Evolutionary conservation across 768 basidiomycete genomes (phyloP), one percentile per base, ranked within the genome.

Genomic region (Russula foetens): DNA sequence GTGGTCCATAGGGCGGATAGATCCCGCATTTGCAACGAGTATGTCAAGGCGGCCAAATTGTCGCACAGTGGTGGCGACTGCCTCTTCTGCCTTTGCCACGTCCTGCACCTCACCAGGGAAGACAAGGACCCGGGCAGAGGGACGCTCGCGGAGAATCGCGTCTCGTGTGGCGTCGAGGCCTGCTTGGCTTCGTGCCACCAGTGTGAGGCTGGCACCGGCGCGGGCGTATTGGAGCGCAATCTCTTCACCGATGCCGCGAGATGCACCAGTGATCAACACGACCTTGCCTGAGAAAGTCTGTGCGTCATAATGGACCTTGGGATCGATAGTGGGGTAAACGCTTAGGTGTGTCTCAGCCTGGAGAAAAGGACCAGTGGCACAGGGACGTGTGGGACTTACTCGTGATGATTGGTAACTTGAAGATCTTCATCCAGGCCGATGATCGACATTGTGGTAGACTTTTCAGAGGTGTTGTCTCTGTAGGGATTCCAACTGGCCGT

Each of bases 181-280:
- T 19, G 55, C 43, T 29, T 60, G 54, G 7, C 21, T 57, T 2
- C 54, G 63, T 5, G 50, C 50, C 4, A 55, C 50, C 19, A 69
- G 48, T 4, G 66, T 35, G 14, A 68, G 43, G 2, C 26, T 38
- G 5, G 68, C 68, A 4, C 68, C 68, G 2, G 65, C 62, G 5
- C 49, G 50, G 1, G 63, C 66, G 15, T 63, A 69, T 21, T 55
- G 39, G 21, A 59, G 28, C 2, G 66, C 65, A 11, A 45, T 61
- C n/a, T 58, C 66, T 29, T 56, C 39, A 7, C 68, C 68, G 2
- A 69, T 67, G 29, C 68, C 68, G 19, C 62, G 62, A 11, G 57
- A 61, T 3, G 63, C 60, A 26, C 69, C 69, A 7, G 68, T 69
- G 58, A 69, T 61, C 29, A 69, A 29, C 9, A 66, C 68, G 1